Evolutionary conservation across 2,329 filamentous ascomycete genomes (phyloP).

Genomic region (Tolypocladium ovalisporum): DNA sequence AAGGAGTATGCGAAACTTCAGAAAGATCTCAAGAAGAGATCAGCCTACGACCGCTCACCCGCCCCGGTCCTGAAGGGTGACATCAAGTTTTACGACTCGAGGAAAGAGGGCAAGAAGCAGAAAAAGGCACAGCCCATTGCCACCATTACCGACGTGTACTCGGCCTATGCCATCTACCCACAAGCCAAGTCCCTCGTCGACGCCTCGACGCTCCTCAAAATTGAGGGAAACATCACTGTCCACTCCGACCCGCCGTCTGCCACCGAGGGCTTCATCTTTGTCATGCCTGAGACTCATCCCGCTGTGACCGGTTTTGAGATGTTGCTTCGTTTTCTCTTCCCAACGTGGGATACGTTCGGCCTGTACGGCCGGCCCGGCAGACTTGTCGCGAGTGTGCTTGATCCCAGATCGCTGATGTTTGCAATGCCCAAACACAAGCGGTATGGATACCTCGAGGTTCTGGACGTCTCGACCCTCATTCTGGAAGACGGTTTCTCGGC

Average conservation of each 20-base stretch:
- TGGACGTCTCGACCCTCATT: conserved; percentile 76
- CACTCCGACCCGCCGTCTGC: conserved; percentile 68
- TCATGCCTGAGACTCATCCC: conserved; percentile 93
- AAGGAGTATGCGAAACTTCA: conserved; percentile 79
- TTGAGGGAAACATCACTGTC: conserved; percentile 84
- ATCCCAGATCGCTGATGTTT: conserved; percentile 91
- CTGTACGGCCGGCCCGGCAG: conserved; percentile 84
- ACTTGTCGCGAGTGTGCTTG: conserved; percentile 76
- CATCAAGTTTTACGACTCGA: conserved; percentile 89
- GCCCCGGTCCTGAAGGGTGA: conserved; percentile 65
- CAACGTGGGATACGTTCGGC: conserved; percentile 84
- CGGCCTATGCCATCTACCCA: conserved; percentile 91
- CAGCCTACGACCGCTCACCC: conserved; percentile 66
- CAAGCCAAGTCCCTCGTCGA: conserved; percentile 91
- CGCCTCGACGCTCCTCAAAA: conserved; percentile 84
- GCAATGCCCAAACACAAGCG: conserved; percentile 83
- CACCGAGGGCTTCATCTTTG: conserved; percentile 89
- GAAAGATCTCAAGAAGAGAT: conserved; percentile 72
- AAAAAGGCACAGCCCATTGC: conserved; percentile 89
- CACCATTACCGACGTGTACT: conserved; percentile 81
- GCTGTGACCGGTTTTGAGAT: conserved; percentile 92
- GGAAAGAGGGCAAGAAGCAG: conserved; percentile 64
- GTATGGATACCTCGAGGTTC: conserved; percentile 82
- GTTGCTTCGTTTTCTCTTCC: conserved; percentile 85
- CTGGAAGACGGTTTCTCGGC: conserved; percentile 61